Evolutionary conservation across 2,329 filamentous ascomycete species (phyloP).

Genomic region (Botrytis squamosa): DNA sequence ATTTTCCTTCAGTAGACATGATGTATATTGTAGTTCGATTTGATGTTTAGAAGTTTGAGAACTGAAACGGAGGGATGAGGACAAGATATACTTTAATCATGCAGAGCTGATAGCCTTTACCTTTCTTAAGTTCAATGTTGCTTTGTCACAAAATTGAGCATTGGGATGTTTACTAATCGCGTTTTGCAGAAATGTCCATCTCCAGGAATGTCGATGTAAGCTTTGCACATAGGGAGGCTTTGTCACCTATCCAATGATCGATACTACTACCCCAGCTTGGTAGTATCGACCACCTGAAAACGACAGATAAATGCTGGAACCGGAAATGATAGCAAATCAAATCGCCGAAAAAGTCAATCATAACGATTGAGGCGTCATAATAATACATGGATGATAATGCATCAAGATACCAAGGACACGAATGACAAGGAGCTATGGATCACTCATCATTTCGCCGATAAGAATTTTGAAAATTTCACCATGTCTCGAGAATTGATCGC

Average conservation of each 20-base stretch:
- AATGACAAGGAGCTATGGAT: not conserved
- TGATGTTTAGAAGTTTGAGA: not conserved
- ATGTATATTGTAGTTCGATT: not conserved
- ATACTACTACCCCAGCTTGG: not conserved
- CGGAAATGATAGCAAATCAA: not conserved
- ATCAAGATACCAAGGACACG: not conserved
- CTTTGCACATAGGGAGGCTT: not conserved
- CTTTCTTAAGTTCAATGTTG: not conserved
- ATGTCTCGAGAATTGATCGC: not conserved
- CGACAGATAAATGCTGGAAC: not conserved
- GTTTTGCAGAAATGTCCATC: not conserved
- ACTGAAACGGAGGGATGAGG: not conserved
- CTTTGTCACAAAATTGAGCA: not conserved
- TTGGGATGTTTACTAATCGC: not conserved
- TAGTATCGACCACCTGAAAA: not conserved
- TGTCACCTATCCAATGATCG: not conserved
- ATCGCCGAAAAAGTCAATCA: not conserved
- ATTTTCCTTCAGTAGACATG: constrained; percentile 18
- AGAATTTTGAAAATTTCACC: not conserved
- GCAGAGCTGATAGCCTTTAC: not conserved
- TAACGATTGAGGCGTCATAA: not conserved
- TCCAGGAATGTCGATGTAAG: not conserved
- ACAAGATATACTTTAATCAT: not conserved
- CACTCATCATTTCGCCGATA: not conserved
- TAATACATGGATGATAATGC: not conserved